Evolutionary conservation across 2,329 filamentous ascomycete species (phyloP), one percentile per base, ranked within the genome.

Genomic region (Blastomyces emzantsi): DNA sequence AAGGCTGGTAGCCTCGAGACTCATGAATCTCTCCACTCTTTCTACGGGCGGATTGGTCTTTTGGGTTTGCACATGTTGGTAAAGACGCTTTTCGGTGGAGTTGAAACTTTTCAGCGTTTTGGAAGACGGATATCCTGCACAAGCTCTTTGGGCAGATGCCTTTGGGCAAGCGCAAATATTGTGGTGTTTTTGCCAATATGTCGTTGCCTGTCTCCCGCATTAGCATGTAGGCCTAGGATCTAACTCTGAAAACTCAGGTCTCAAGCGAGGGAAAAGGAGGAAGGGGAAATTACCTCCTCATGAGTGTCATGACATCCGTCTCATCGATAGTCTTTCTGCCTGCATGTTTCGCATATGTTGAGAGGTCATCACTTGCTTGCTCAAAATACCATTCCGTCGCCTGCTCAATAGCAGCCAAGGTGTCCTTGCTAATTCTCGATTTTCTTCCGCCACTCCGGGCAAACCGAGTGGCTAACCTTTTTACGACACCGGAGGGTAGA

Each of bases 301-400:
- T 90, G 68, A 96, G 78, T 64, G 90, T 86, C 63, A 90, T 79
- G 70, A 95, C 86, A 73, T 96, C 92, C 69, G 84, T 88, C 74
- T 94, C 90, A 70, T 96, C 90, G 68, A 97, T 91, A 2, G 87
- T 91, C 75, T 89, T 94, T 41, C 92, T 85, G 41, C 89, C 88
- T 5, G 89, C 91, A 74, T 97, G 92, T 65, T 85, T 82, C 22
- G 92, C 89, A 74, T 92, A 96, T 2, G 87, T 87, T 15, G 85
- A 84, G 62, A 96, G 77, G 72, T 96, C 91, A 65, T 92, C 89
- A 58, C 89, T 86, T 2, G 90, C 79, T 74, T 96, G 92, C 76
- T 95, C 90, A 73, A 96, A 96, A 75, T 92, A 96, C 88, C 90
- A 94, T 66, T 95, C 90, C 2, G 90, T 90, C 0, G 91, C 90